Evolutionary conservation across 2,329 filamentous ascomycete species (phyloP).

Genomic region (Orbilia quercus): DNA sequence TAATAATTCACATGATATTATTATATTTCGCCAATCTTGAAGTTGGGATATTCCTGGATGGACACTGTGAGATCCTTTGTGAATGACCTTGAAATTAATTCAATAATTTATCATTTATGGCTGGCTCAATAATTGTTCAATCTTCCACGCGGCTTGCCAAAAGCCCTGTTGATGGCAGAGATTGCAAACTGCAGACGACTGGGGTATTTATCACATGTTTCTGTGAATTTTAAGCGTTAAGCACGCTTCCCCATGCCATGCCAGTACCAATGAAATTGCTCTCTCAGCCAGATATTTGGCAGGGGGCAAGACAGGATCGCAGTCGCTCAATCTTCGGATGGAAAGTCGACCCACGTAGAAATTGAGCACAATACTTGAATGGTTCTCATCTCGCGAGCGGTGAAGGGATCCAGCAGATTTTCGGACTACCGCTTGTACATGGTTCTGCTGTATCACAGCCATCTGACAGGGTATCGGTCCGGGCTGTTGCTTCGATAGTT

Average conservation of each 20-base stretch:
- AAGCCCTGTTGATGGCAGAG: slow-evolving; percentile 2
- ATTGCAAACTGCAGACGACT: slow-evolving; percentile 25
- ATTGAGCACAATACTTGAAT: background rate
- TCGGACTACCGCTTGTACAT: background rate
- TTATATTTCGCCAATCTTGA: slow-evolving; percentile 51
- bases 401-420: background rate
- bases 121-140: background rate
- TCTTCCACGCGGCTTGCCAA: slow-evolving; percentile 1
- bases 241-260: slow-evolving; percentile 13
- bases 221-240: slow-evolving; percentile 5
- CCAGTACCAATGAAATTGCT: slow-evolving; percentile 17
- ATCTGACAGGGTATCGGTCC: background rate
- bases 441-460: slow-evolving; percentile 22
- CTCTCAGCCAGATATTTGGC: slow-evolving; percentile 1
- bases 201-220: slow-evolving; percentile 29
- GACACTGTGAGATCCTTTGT: background rate
- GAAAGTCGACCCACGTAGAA: slow-evolving; percentile 22
- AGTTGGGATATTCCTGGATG: slow-evolving; percentile 4
- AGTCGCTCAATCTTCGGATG: slow-evolving; percentile 23
- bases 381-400: background rate
- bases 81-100: background rate
- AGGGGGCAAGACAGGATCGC: slow-evolving; percentile 14
- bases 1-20: slow-evolving; percentile 53
- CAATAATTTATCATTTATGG: background rate
- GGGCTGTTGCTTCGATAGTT: background rate